phyloP scores from a whole-genome alignment of 352 stramenopile genomes.

The Elongisporangium prolatum region DNA sequence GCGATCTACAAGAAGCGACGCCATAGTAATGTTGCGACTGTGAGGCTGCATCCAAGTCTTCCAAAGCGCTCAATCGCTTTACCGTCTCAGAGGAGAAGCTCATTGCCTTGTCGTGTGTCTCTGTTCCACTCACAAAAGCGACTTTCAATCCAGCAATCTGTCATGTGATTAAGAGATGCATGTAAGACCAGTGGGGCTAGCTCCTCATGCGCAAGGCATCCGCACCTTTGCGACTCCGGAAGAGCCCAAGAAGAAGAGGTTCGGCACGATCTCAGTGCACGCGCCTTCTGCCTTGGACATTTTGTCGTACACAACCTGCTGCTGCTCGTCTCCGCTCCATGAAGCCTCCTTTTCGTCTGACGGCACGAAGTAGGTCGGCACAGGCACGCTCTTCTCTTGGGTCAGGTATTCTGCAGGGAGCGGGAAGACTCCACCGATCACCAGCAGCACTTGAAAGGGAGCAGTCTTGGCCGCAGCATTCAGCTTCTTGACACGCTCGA shows the following conservation, averaged over 20 bases:
- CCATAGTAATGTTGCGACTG: neutral
- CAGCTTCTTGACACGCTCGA: constrained; percentile 67
- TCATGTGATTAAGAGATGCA: neutral
- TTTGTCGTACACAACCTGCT: constrained; percentile 35
- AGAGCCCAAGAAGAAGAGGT: constrained; percentile 45
- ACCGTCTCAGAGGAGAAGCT: constrained; percentile 5
- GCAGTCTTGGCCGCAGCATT: constrained; percentile 46
- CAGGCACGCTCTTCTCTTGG: constrained; percentile 26
- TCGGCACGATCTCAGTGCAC: constrained; percentile 37
- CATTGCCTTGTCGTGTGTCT: constrained; percentile 2
- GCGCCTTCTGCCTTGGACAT: constrained; percentile 14
- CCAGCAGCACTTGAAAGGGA: constrained; percentile 60
- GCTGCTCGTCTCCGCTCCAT: constrained; percentile 21
- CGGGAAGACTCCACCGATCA: constrained; percentile 49
- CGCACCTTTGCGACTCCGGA: constrained; percentile 37
- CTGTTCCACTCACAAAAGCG: constrained; percentile 28
- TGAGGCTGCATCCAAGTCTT: neutral
- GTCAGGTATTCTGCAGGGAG: constrained; percentile 42
- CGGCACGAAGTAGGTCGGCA: constrained; percentile 61
- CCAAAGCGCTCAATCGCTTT: neutral
- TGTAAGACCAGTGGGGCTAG: neutral
- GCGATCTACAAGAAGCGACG: neutral
- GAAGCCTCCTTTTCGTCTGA: constrained; percentile 20
- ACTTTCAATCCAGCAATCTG: constrained; percentile 19
- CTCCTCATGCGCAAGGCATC: neutral